A percentile compares a stretch with the other conserved stretches of the same genome.
Evolutionary conservation across 805 yeast genomes (phyloP).

Genomic region (Lipomyces mesembrius): DNA sequence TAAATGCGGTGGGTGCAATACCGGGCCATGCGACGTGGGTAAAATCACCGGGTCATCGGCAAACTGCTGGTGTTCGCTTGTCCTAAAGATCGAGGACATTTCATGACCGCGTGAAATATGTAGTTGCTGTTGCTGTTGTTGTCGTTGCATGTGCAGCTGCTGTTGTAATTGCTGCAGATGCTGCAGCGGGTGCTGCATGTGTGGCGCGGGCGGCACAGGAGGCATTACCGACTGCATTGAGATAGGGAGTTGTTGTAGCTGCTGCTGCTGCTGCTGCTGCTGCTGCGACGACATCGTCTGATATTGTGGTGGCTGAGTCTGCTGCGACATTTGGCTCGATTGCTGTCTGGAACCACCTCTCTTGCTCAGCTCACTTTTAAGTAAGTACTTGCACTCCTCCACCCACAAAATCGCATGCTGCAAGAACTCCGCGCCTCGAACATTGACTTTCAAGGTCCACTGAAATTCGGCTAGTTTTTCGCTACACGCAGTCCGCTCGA

Average conservation of each 20-base stretch:
- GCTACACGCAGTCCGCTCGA: conserved; percentile 32
- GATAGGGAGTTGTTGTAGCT: conserved; percentile 20
- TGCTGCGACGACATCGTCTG: conserved; percentile 2
- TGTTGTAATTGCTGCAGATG: conserved; percentile 30
- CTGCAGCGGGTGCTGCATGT: conserved; percentile 27
- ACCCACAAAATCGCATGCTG: conserved; percentile 41
- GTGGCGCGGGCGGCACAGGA: conserved; percentile 24
- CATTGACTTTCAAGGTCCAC: conserved; percentile 39
- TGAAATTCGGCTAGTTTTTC: conserved; percentile 39
- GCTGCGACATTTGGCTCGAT: conserved; percentile 8
- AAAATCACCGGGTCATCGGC: conserved; percentile 16
- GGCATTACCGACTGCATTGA: conserved; percentile 23
- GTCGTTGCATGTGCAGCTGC: conserved; percentile 24
- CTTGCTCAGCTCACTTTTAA: conserved; percentile 33
- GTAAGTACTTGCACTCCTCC: conserved; percentile 39
- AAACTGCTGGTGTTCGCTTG: neutral
- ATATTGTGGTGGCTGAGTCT: conserved; percentile 5
- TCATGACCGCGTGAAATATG: conserved; percentile 3
- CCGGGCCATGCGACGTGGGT: conserved; percentile 28
- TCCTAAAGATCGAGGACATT: conserved; percentile 7
- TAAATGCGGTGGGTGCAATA: conserved; percentile 21
- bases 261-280: neutral
- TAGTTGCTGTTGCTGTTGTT: conserved; percentile 28
- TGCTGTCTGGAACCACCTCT: conserved; percentile 6
- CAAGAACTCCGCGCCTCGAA: conserved; percentile 41